Evolutionary conservation across 2,329 filamentous ascomycete genomes (phyloP).

Genomic region (Colletotrichum godetiae): DNA sequence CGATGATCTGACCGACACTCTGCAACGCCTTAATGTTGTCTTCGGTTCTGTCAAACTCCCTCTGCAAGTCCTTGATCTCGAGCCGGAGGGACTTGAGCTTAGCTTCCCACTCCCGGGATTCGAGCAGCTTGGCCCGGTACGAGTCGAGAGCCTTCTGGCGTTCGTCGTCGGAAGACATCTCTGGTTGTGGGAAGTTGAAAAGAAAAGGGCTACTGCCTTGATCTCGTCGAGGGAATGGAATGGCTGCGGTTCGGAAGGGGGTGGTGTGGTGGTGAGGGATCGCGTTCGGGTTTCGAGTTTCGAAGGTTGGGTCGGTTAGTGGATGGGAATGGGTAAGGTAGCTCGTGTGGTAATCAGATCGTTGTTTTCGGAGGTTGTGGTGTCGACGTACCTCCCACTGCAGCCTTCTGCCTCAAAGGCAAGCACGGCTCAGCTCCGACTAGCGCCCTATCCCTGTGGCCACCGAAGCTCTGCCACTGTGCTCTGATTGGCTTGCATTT

Average conservation of each 20-base stretch:
- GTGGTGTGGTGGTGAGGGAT: not conserved
- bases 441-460: slow-evolving; percentile 21
- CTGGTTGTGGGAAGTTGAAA: slow-evolving; percentile 16
- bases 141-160: slow-evolving; percentile 78
- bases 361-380: slow-evolving; percentile 35
- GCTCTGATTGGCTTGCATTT: not conserved
- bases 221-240: not conserved
- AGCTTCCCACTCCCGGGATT: slow-evolving; percentile 98
- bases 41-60: slow-evolving; percentile 95
- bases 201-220: not conserved
- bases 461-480: slow-evolving; percentile 25
- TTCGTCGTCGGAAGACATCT: slow-evolving; percentile 67
- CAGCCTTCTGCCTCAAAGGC: slow-evolving; percentile 28
- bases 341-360: slow-evolving; percentile 32
- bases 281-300: not conserved
- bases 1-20: slow-evolving; percentile 99
- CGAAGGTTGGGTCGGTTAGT: slow-evolving; percentile 4
- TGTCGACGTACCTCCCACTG: slow-evolving; percentile 34
- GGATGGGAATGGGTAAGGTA: slow-evolving; percentile 5
- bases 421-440: slow-evolving; percentile 29
- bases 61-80: slow-evolving; percentile 95
- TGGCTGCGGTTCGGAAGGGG: not conserved
- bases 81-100: slow-evolving; percentile 94
- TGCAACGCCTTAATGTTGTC: slow-evolving; percentile 99
- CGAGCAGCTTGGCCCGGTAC: slow-evolving; percentile 85